Conservation (phyloP, 1,284 basidiomycete species). For the Mixia osmundae region DNA sequence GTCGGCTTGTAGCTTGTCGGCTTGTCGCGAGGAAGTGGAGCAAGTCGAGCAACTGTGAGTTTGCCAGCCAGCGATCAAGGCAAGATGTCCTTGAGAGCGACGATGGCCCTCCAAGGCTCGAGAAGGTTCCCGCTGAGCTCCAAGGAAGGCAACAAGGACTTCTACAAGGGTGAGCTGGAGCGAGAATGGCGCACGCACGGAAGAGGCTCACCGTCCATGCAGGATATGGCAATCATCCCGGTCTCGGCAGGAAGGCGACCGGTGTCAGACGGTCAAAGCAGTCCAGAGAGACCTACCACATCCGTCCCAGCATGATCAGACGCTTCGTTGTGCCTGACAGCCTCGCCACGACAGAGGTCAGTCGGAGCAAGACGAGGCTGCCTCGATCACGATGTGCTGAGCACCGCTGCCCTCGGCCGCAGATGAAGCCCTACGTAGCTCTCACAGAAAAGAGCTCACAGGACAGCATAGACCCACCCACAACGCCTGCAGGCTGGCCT, state of each 20-base stretch:
- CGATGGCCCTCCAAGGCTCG: no score
- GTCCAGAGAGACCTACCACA: conserved; percentile 16
- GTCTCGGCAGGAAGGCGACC: conserved; percentile 15
- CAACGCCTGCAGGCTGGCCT: conserved; percentile 12
- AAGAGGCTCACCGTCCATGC: conserved; percentile 1
- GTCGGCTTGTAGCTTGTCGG: no score
- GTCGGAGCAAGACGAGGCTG: conserved; percentile 3
- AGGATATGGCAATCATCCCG: conserved; percentile 17
- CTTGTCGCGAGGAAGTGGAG: no score
- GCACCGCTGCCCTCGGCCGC: background rate
- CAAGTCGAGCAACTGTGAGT: no score
- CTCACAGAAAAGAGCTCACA: conserved; percentile 10
- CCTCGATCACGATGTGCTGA: conserved; percentile 1
- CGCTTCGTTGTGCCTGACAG: conserved; percentile 15
- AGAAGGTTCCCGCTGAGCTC: conserved; percentile 50
- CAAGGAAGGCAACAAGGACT: conserved; percentile 76
- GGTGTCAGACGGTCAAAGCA: conserved; percentile 11
- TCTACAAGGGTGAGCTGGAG: conserved; percentile 49
- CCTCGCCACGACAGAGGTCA: conserved; percentile 8
- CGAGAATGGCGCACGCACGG: background rate
- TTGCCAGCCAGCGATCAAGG: no score
- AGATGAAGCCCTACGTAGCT: conserved; percentile 17
- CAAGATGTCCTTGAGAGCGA: no score
- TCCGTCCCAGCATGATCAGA: conserved; percentile 17
- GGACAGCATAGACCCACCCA: conserved; percentile 6